A percentile compares a stretch with the other conserved stretches of the same genome.
Evolutionary conservation across 768 basidiomycete genomes (phyloP).

Genomic region (Tylopilus subfusipes): DNA sequence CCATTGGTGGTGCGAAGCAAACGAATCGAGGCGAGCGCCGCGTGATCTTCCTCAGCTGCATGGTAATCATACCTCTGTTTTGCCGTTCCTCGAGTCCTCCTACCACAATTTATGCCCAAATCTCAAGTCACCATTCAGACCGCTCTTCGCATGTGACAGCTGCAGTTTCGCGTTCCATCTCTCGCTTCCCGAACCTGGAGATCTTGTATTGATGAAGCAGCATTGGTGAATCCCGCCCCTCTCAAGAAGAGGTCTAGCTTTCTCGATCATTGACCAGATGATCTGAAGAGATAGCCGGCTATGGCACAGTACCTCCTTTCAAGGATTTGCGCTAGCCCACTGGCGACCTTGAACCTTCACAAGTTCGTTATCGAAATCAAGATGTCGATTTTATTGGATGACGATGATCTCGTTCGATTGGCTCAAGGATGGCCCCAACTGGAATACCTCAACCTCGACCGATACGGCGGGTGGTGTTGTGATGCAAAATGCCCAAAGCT

Average conservation of each 20-base stretch:
- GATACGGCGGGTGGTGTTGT: neutral
- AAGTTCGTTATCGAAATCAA: neutral
- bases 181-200: slow-evolving; percentile 1
- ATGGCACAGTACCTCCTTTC: neutral
- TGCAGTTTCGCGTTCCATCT: slow-evolving; percentile 2
- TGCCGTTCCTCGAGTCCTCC: slow-evolving; percentile 1
- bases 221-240: neutral
- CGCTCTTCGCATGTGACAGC: neutral
- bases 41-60: neutral
- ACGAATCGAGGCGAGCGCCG: too few relatives aligned
- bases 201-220: neutral
- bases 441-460: neutral
- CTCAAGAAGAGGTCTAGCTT: neutral
- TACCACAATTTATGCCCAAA: slow-evolving; percentile 5
- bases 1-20: too few relatives aligned
- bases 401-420: neutral
- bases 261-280: neutral
- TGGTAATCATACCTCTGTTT: neutral
- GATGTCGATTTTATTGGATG: neutral
- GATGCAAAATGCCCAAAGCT: neutral
- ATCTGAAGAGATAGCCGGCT: neutral
- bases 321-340: slow-evolving; percentile 3
- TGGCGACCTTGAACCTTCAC: slow-evolving; percentile 2
- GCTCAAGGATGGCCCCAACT: slow-evolving; percentile 5
- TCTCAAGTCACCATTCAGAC: slow-evolving; percentile 2